Base-by-base conservation (phyloP, 257 asterid genomes). In the Solanum chaucha region DNA sequence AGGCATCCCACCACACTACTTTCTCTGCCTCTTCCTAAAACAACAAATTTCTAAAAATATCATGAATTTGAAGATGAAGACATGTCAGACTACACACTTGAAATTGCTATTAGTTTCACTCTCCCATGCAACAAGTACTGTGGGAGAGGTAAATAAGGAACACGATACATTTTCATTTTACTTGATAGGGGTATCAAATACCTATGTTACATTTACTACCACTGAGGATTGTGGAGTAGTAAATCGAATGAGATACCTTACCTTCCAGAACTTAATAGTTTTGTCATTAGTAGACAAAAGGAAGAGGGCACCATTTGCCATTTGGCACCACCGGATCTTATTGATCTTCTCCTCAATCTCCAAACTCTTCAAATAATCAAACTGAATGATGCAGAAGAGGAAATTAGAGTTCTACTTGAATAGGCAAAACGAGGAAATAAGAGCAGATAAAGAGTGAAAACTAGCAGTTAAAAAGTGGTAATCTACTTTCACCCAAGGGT, bases 321-420 rank as follows among this genome's bases (percentile, higher is more conserved):
- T 90, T 91, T 94, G 98, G 91, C 98, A 94, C 98, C 98, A 94
- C 85, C 94, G 93, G 84, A 94, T 94, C 93, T 94, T 94, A 94
- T 94, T 94, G 93, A 94, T 94, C 90, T 94, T 94, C 94, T 94
- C 98, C 91, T 94, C 98, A 38, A 94, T 94, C 93, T 94, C 98
- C 94, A 94, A 88, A 88, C 98, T 94, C 90, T 94, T 94, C 83
- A 94, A 95, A 91, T 94, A 94, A 90, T 94, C 98, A 88, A 94
- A 94, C 98, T 94, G 93, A 34, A 86, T 88, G 85, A 86, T 5
- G 68, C 26, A 48, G 17, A 81, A 48, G 44, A 81, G 30, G 28
- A 32, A 30, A 81, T 81, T 28, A 81, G 85, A 81, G 24, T 48
- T 48, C 40, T 48, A 48, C 85, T 81, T 28, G 85, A 48, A 81